Conservation (phyloP, 805 yeast genomes). For the Isabelozyma rhagii region DNA sequence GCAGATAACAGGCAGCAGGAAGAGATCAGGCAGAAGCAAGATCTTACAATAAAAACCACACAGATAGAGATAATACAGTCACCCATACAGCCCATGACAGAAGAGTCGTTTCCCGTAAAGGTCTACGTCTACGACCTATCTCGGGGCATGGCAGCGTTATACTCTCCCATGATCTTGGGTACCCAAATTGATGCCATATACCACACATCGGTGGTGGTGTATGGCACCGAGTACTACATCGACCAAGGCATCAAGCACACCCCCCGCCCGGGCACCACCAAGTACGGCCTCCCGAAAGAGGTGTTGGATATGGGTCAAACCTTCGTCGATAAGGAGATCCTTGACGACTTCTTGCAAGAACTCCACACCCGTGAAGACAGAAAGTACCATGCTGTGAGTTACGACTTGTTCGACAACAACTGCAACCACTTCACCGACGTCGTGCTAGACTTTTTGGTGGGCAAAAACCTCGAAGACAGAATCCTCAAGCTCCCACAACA, state of each 20-base stretch:
- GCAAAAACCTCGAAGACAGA: conserved; percentile 50
- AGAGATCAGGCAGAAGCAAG: too few species aligned
- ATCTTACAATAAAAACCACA: too few species aligned
- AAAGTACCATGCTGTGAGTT: conserved; percentile 45
- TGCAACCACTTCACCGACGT: conserved; percentile 68
- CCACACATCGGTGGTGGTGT: conserved; percentile 59
- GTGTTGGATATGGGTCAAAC: conserved; percentile 54
- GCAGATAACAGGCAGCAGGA: too few species aligned
- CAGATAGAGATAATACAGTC: neutral
- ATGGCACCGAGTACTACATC: conserved; percentile 54
- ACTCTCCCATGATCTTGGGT: conserved; percentile 53
- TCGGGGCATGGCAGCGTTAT: conserved; percentile 53
- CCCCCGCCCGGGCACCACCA: conserved; percentile 48
- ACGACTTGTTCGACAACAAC: conserved; percentile 60
- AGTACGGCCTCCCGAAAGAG: conserved; percentile 55
- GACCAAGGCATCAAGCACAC: conserved; percentile 52
- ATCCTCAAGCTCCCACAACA: conserved; percentile 51
- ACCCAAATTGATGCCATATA: conserved; percentile 58
- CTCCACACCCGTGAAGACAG: conserved; percentile 32
- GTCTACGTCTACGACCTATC: conserved; percentile 65
- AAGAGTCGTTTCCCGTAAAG: conserved; percentile 38
- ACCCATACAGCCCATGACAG: conserved; percentile 3
- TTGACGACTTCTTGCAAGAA: conserved; percentile 52
- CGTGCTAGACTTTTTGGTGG: conserved; percentile 54
- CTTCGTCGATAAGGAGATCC: conserved; percentile 47